Conservation (phyloP, 2,329 filamentous ascomycete genomes). For the Pseudogymnoascus sp. region DNA sequence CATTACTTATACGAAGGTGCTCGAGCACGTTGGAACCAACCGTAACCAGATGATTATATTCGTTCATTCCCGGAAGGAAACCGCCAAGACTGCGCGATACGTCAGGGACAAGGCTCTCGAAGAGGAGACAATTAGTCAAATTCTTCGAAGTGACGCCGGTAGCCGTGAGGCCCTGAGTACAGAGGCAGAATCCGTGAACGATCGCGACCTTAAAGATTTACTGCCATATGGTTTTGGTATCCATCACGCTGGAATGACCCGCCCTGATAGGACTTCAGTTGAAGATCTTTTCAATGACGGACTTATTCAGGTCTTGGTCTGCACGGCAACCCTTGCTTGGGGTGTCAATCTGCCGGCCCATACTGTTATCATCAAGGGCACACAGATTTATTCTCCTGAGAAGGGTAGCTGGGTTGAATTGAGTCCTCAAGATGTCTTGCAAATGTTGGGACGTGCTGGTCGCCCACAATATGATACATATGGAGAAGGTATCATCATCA, state of each 20-base stretch:
- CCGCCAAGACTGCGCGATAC: conserved; percentile 92
- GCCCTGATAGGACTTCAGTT: conserved; percentile 88
- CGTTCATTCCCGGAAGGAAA: conserved; percentile 96
- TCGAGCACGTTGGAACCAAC: conserved; percentile 88
- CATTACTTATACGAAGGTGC: conserved; percentile 92
- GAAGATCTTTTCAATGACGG: conserved; percentile 91
- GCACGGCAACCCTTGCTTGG: conserved; percentile 96
- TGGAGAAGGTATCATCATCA: conserved; percentile 97
- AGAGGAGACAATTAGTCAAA: conserved; percentile 91
- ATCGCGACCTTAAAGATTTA: conserved; percentile 84
- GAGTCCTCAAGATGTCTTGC: conserved; percentile 92
- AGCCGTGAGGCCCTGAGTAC: conserved; percentile 81
- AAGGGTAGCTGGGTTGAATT: conserved; percentile 98
- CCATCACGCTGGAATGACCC: conserved; percentile 94
- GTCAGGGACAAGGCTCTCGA: conserved; percentile 96
- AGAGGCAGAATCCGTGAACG: conserved; percentile 72
- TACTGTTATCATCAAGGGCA: conserved; percentile 98
- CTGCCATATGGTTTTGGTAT: conserved; percentile 96
- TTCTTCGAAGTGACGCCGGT: conserved; percentile 84
- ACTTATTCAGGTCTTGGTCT: conserved; percentile 88
- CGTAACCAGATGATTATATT: conserved; percentile 98
- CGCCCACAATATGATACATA: conserved; percentile 96
- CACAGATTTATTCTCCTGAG: conserved; percentile 94
- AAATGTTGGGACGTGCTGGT: conserved; percentile 97
- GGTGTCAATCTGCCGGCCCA: conserved; percentile 97